Evolutionary conservation across 2,329 filamentous ascomycete genomes (phyloP).

Genomic region (Penicillium verrucosum): DNA sequence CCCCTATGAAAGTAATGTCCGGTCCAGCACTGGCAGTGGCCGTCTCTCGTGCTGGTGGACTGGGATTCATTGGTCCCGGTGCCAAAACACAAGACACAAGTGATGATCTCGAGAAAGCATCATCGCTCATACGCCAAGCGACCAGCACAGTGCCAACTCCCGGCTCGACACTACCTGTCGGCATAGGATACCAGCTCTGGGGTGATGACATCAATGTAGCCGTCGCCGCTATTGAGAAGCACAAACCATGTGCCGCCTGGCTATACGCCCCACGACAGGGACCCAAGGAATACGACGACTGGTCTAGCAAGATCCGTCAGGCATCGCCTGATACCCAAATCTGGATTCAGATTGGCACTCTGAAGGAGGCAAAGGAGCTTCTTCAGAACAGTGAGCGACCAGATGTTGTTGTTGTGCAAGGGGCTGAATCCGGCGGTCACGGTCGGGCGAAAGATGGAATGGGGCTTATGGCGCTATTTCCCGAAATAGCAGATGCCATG

Average conservation of each 20-base stretch:
- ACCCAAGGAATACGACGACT: conserved; percentile 40
- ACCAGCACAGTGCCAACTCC: conserved; percentile 5
- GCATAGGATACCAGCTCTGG: conserved; percentile 45
- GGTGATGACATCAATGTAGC: conserved; percentile 35
- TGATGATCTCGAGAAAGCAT: conserved; percentile 34
- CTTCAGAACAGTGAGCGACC: conserved; percentile 38
- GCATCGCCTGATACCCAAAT: conserved; percentile 47
- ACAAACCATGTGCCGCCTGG: conserved; percentile 44
- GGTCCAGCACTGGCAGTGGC: conserved; percentile 58
- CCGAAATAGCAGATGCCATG: conserved; percentile 50
- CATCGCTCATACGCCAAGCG: conserved; percentile 20
- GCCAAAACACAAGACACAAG: conserved; percentile 40
- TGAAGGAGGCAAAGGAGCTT: conserved; percentile 48
- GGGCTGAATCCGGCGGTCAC: conserved; percentile 55
- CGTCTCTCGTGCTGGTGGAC: conserved; percentile 55
- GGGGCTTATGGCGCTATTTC: conserved; percentile 50
- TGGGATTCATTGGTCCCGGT: conserved; percentile 58
- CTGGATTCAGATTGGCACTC: conserved; percentile 56
- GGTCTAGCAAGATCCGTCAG: conserved; percentile 46
- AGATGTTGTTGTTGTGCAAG: conserved; percentile 55
- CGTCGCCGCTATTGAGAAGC: conserved; percentile 29
- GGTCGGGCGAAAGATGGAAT: conserved; percentile 49
- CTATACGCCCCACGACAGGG: conserved; percentile 38
- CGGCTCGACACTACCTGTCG: conserved; percentile 34
- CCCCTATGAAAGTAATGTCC: conserved; percentile 68